Percentiles rank a stretch among this genome's conserved stretches.
Evolutionary conservation across 257 asterid genomes (phyloP).

Genomic region (Petunia axillaris): DNA sequence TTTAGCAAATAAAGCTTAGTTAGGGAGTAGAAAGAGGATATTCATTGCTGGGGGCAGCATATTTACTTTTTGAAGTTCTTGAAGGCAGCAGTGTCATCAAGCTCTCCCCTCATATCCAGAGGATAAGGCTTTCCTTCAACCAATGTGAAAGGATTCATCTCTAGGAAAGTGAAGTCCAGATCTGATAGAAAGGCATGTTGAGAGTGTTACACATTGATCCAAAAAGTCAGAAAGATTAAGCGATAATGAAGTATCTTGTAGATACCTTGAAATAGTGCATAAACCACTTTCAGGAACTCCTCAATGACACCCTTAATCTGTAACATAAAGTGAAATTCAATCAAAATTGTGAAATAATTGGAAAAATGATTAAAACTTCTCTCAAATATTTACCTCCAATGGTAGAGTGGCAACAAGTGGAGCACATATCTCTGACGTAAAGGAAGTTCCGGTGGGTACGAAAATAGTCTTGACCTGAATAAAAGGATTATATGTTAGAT

Average conservation of each 20-base stretch:
- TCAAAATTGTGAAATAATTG: slow-evolving; percentile 2
- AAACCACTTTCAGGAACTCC: slow-evolving; percentile 71
- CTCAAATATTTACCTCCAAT: slow-evolving; percentile 63
- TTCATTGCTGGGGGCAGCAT: not conserved
- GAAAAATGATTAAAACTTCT: not conserved
- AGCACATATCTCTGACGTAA: slow-evolving; percentile 81
- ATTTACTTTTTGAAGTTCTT: slow-evolving; percentile 92
- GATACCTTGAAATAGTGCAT: slow-evolving; percentile 65
- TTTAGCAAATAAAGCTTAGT: not conserved
- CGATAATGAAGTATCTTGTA: not conserved
- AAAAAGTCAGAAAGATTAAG: slow-evolving; percentile 15
- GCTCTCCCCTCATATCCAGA: slow-evolving; percentile 97
- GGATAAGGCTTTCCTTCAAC: slow-evolving; percentile 94
- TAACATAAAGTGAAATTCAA: slow-evolving; percentile 24
- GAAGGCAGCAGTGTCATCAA: slow-evolving; percentile 94
- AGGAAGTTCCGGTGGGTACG: slow-evolving; percentile 65
- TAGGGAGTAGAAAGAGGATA: slow-evolving; percentile 10
- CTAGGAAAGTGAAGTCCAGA: slow-evolving; percentile 93
- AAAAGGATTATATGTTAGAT: not conserved
- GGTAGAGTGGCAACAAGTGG: slow-evolving; percentile 96
- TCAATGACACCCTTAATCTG: slow-evolving; percentile 83
- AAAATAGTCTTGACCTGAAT: slow-evolving; percentile 78
- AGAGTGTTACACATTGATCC: slow-evolving; percentile 27
- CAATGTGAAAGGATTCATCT: slow-evolving; percentile 96
- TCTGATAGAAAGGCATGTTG: slow-evolving; percentile 43